Evolutionary conservation across 129 eudicot species (phyloP).

Genomic region (Flaveria ramosissima): DNA sequence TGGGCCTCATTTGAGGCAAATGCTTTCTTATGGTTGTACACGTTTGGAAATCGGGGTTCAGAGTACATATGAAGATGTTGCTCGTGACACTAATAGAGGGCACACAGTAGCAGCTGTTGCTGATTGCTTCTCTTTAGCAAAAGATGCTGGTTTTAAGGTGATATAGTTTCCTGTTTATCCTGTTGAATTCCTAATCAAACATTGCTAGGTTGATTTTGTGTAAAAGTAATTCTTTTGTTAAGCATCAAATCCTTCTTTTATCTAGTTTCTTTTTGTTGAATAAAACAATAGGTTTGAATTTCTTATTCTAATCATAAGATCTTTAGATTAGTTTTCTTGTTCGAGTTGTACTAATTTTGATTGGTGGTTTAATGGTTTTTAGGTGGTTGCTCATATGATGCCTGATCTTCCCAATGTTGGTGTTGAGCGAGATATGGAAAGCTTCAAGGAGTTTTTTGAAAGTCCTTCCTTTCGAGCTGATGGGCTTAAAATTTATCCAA

Average conservation of each 20-base stretch:
- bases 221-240: slow-evolving; percentile 4
- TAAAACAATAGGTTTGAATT: not conserved
- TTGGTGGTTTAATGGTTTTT: slow-evolving; percentile 10
- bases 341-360: slow-evolving; percentile 5
- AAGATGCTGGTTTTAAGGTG: slow-evolving; percentile 99
- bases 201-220: slow-evolving; percentile 19
- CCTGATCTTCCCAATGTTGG: slow-evolving; percentile 99
- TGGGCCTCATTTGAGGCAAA: slow-evolving; percentile 96
- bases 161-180: not conserved
- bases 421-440: slow-evolving; percentile 94
- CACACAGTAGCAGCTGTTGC: slow-evolving; percentile 99
- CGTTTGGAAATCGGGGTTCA: slow-evolving; percentile 96
- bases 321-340: not conserved
- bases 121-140: slow-evolving; percentile 93
- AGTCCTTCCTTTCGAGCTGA: slow-evolving; percentile 90
- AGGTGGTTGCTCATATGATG: slow-evolving; percentile 99
- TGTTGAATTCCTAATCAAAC: slow-evolving; percentile 3
- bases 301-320: slow-evolving; percentile 10
- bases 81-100: slow-evolving; percentile 97
- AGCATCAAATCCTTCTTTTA: not conserved
- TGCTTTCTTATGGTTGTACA: slow-evolving; percentile 94
- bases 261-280: not conserved
- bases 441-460: slow-evolving; percentile 95
- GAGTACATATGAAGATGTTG: slow-evolving; percentile 98
- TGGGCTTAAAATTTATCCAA: slow-evolving; percentile 97